Evolutionary conservation across 176 grass and related monocot species (phyloP), one percentile per base, ranked within the genome.

Genomic region (Poa pratensis): DNA sequence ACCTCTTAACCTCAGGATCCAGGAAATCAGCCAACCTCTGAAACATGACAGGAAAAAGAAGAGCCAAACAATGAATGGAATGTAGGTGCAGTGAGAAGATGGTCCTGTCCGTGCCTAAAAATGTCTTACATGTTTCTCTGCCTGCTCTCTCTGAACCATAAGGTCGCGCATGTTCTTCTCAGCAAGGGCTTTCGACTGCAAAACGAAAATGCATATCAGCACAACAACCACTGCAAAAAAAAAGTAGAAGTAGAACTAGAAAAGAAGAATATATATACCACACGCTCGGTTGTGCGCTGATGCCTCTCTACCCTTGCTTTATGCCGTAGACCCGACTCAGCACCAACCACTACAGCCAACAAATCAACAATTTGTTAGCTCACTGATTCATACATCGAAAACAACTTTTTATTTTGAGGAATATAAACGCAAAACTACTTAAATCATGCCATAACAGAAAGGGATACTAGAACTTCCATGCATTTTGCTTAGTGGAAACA

Each of bases 241-340:
- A 49, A 15, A 70, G 1, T 49, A n/a, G 9, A 49, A 32, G 54
- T 76, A 32, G 9, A 80, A 83, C 7, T 34, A 19, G 82, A 49
- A 19, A 48, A 35, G 65, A 5, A 46, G 63, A 81, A 76, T 40
- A 79, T 50, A 67, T 20, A 83, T 92, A 99, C 96, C 76, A 87
- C 96, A 57, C 96, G 93, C 85, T 99, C 96, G 69, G 85, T 10
- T 62, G 91, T 99, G 63, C 96, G 88, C 46, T 94, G 96, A 86
- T 99, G 90, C 79, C 96, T 94, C 84, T 99, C 94, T 69, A 99
- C 35, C 79, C 90, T 99, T 83, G 96, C 96, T 87, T 94, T 99
- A 89, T 90, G 88, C 71, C 96, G 92, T 78, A 99, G 70, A 76
- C 88, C 84, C 0, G 96, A 96, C 86, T 99, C 96, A 68, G 74